phyloP scores from a whole-genome alignment of 169 alveolate genomes.

The Cryptosporidium meleagridis region DNA sequence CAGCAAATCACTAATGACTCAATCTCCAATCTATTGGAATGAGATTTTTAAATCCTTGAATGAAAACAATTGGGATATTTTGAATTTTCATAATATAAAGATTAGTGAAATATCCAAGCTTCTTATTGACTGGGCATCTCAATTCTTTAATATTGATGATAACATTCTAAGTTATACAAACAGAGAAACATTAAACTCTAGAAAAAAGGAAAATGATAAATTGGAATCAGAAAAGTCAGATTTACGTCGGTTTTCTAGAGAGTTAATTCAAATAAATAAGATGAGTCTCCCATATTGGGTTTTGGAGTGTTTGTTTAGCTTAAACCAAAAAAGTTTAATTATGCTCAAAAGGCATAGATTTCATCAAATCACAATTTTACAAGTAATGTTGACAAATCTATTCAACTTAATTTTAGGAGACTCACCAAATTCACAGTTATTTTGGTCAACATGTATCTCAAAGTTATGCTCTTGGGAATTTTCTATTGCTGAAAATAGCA shows the following conservation, averaged over 20 bases:
- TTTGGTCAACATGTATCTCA: constrained; percentile 70
- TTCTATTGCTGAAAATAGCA: constrained; percentile 54
- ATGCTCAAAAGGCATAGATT: constrained; percentile 25
- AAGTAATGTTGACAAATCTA: constrained; percentile 44
- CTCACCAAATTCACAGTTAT: constrained; percentile 68
- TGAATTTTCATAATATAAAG: constrained; percentile 19
- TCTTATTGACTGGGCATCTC: constrained; percentile 48
- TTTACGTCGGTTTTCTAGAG: background rate
- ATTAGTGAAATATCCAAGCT: constrained; percentile 38
- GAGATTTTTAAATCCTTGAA: constrained; percentile 43
- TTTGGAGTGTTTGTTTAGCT: constrained; percentile 35
- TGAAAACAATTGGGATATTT: constrained; percentile 52
- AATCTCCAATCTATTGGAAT: constrained; percentile 69
- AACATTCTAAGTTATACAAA: background rate
- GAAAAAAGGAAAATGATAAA: background rate
- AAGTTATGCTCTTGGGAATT: constrained; percentile 49
- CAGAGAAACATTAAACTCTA: background rate
- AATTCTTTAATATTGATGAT: constrained; percentile 34
- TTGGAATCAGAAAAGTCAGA: background rate
- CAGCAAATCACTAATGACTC: constrained; percentile 17
- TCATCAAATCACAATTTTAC: constrained; percentile 64
- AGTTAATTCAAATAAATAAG: constrained; percentile 1
- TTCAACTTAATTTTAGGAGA: constrained; percentile 65
- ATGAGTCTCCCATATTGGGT: constrained; percentile 66
- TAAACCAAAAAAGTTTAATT: constrained; percentile 38